Conservation (phyloP, 371 early-diverging fungal species). For the Apophysomyces elegans region DNA sequence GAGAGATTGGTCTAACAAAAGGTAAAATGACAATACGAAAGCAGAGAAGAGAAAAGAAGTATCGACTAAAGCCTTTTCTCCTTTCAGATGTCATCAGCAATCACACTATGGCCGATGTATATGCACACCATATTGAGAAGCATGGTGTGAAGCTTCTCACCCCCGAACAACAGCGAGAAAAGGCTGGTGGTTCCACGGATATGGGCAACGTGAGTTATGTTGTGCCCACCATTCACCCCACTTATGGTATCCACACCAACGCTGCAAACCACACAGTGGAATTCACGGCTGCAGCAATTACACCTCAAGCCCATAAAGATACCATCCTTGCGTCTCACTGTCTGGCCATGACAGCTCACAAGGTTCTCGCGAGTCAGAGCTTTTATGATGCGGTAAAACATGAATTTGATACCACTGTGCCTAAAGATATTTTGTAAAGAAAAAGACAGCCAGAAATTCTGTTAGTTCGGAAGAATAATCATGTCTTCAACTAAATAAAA, state of each 20-base stretch:
- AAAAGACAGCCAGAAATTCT: no score
- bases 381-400: neutral
- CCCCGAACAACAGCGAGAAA: conserved; percentile 39
- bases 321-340: conserved; percentile 37
- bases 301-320: conserved; percentile 61
- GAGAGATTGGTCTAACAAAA: conserved; percentile 51
- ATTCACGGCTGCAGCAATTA: conserved; percentile 65
- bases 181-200: conserved; percentile 66
- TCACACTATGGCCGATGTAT: conserved; percentile 57
- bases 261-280: conserved; percentile 69
- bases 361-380: neutral
- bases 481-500: no score
- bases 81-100: conserved; percentile 56
- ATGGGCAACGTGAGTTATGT: conserved; percentile 76
- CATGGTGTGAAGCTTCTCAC: conserved; percentile 49
- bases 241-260: conserved; percentile 39
- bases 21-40: conserved; percentile 15
- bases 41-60: neutral
- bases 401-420: conserved; percentile 9
- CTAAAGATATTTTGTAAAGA: neutral
- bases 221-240: conserved; percentile 57
- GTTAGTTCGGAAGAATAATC: no score
- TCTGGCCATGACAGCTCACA: neutral
- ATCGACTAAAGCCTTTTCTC: neutral
- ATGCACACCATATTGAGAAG: conserved; percentile 57